These are phyloP conservation scores for Pseudotulostoma volvatum DNA, from an alignment of 495 filamentous ascomycete genomes.

Conservation along the genomic window DNA sequence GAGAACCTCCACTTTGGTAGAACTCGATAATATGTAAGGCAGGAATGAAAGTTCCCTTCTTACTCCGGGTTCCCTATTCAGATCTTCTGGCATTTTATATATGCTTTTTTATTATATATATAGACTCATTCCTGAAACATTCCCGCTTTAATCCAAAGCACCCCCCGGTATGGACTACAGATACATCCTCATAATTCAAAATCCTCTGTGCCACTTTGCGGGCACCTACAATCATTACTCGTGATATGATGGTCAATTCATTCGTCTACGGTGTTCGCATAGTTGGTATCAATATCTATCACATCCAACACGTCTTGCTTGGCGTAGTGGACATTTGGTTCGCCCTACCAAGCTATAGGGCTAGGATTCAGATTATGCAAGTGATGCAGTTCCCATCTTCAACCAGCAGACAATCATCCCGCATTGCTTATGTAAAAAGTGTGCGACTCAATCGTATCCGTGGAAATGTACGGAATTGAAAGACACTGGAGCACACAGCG, in stretches of 20 bases:
- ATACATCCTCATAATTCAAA: too few species aligned
- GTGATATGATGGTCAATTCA: conserved; percentile 29
- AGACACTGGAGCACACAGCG: conserved; percentile 34
- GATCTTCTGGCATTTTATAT: too few species aligned
- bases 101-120: too few species aligned
- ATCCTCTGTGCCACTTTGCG: too few species aligned
- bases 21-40: too few species aligned
- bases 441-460: conserved; percentile 18
- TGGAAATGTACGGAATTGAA: conserved; percentile 15
- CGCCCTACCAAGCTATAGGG: conserved; percentile 33
- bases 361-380: conserved; percentile 48
- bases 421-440: conserved; percentile 28
- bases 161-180: too few species aligned
- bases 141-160: too few species aligned
- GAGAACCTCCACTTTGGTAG: too few species aligned
- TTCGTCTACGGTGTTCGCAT: conserved; percentile 50
- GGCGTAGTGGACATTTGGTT: conserved; percentile 42
- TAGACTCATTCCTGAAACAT: too few species aligned
- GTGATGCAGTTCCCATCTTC: conserved; percentile 40
- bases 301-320: conserved; percentile 42
- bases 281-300: conserved; percentile 46
- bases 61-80: too few species aligned
- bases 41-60: too few species aligned
- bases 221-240: conserved; percentile 39
- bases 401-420: conserved; percentile 25